Percentiles rank a stretch among this genome's conserved stretches.
Evolutionary conservation across 2,329 filamentous ascomycete species (phyloP).

Genomic region (Beauveria scarabaeidicola): DNA sequence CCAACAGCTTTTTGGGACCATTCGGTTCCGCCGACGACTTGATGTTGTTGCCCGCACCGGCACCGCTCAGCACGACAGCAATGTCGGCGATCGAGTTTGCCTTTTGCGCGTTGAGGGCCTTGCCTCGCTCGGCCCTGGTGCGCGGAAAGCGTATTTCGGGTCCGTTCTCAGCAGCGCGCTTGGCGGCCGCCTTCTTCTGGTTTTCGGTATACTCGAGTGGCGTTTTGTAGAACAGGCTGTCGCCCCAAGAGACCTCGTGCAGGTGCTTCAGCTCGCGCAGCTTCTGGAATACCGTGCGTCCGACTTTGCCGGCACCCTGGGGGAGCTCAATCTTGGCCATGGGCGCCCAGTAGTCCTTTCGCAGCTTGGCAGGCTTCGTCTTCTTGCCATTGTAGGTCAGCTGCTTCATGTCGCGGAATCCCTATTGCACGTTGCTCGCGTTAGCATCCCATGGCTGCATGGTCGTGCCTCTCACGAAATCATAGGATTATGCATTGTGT

Average conservation of each 20-base stretch:
- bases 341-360: constrained; percentile 59
- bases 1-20: constrained; percentile 23
- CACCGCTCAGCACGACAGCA: constrained; percentile 46
- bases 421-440: constrained; percentile 18
- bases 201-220: constrained; percentile 25
- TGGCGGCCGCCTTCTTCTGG: constrained; percentile 25
- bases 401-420: constrained; percentile 42
- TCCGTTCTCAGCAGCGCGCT: constrained; percentile 22
- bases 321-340: constrained; percentile 53
- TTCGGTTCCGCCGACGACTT: constrained; percentile 11
- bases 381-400: constrained; percentile 62
- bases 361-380: constrained; percentile 51
- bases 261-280: constrained; percentile 55
- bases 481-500: not conserved
- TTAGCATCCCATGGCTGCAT: not conserved
- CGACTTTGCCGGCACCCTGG: constrained; percentile 40
- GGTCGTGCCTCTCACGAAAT: no score
- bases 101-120: constrained; percentile 50
- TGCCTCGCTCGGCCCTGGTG: constrained; percentile 37
- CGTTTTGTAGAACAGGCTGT: constrained; percentile 35
- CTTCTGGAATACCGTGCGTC: constrained; percentile 52
- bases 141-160: constrained; percentile 25
- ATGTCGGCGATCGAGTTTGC: constrained; percentile 56
- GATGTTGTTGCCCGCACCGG: constrained; percentile 44
- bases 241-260: constrained; percentile 54